Conservation (phyloP, 1,284 basidiomycete genomes). For the Irpex rosettiformis region DNA sequence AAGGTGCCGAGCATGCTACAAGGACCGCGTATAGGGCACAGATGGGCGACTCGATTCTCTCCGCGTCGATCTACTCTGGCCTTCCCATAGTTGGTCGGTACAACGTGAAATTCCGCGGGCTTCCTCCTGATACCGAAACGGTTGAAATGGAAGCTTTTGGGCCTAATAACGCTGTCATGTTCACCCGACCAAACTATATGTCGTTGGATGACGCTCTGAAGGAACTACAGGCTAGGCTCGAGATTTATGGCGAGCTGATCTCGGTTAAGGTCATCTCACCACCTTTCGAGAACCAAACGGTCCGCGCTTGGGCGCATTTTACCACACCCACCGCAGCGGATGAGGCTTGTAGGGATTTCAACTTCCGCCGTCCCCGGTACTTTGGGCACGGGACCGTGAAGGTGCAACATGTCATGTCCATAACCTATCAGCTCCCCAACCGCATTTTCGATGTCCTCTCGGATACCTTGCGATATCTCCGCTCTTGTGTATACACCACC, state of each 20-base stretch:
- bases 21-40: slow-evolving; percentile 32
- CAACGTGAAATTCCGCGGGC: slow-evolving; percentile 52
- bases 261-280: slow-evolving; percentile 45
- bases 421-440: slow-evolving; percentile 40
- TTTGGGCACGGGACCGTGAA: slow-evolving; percentile 41
- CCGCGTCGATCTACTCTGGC: slow-evolving; percentile 47
- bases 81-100: slow-evolving; percentile 50
- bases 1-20: slow-evolving; percentile 47
- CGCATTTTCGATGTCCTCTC: slow-evolving; percentile 31
- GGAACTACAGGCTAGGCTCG: slow-evolving; percentile 37
- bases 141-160: slow-evolving; percentile 44
- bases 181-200: slow-evolving; percentile 47
- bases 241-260: slow-evolving; percentile 36
- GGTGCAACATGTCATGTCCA: slow-evolving; percentile 46
- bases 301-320: slow-evolving; percentile 54
- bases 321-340: slow-evolving; percentile 44
- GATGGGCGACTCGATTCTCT: slow-evolving; percentile 36
- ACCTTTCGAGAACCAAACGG: slow-evolving; percentile 45
- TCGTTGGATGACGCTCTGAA: slow-evolving; percentile 35
- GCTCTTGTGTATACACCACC: slow-evolving; percentile 16
- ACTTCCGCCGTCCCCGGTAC: slow-evolving; percentile 40
- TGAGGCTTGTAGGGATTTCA: slow-evolving; percentile 40
- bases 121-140: slow-evolving; percentile 44
- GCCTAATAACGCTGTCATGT: slow-evolving; percentile 44
- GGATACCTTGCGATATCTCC: slow-evolving; percentile 23